Evolutionary conservation across 805 yeast genomes (phyloP), one percentile per base, ranked within the genome.

Genomic region (Kuraishia borneana): DNA sequence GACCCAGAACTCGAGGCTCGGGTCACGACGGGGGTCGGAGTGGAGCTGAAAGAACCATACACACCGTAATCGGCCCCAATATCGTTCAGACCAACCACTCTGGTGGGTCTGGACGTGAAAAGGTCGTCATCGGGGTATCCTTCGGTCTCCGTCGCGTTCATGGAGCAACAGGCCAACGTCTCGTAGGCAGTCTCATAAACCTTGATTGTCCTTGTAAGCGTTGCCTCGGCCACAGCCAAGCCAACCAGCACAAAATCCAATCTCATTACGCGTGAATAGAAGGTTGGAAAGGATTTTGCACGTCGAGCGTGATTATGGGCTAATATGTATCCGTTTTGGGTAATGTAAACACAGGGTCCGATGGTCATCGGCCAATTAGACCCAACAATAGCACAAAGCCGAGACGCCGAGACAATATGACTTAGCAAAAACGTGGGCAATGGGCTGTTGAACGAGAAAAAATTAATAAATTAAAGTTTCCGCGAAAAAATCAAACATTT

Each of bases 141-240:
- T 10, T 7, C 10, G 23, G 23, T 13, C 16, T 25, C 28, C 16
- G 16, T 25, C 16, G 28, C 12, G 16, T 12, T 6, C 12, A 25
- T 12, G 6, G 13, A 6, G 13, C 28, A 8, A 12, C 28, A 25
- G 7, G 7, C 6, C 16, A 12, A 10, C 7, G 7, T 25, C 13
- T 25, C 13, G 13, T 6, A 6, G 6, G 8, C 13, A 6, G 28
- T 25, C 28, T 25, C 28, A 16, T 25, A 25, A 6, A 25, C 28
- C 28, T 25, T 25, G 13, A 25, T 16, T 12, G 45, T 39, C 5
- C 53, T 44, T 8, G 46, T 32, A 8, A 56, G 55, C 3, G 48
- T 45, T 7, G 60, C 56, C 16, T 34, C 36, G 38, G 44, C 55
- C 28, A 7, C 28, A 25, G 16, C 16, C 28, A 25, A 16, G 16